Conservation (phyloP, 176 grass and related monocot species). For the Tillandsia fasciculata region DNA sequence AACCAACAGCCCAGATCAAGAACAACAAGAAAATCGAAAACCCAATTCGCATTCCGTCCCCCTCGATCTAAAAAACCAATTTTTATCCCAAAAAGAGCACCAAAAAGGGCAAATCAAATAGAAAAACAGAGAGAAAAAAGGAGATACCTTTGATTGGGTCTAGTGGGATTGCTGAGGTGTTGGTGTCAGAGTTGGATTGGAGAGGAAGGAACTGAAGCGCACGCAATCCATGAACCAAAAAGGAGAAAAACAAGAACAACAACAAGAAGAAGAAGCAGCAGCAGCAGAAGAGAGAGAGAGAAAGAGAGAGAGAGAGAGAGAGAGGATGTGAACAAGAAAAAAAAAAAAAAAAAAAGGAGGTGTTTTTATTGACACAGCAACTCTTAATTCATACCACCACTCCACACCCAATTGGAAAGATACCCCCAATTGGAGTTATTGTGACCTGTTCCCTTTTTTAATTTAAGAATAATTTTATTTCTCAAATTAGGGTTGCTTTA, state of each 20-base stretch:
- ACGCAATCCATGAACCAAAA: slow-evolving; percentile 27
- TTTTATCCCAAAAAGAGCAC: background rate
- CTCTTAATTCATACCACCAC: too few relatives aligned
- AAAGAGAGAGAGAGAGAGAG: too few relatives aligned
- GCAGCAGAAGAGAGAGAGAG: background rate
- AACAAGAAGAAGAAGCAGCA: background rate
- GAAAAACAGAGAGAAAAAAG: background rate
- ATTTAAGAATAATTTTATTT: too few relatives aligned
- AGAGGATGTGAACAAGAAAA: background rate
- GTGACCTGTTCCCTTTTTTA: too few relatives aligned
- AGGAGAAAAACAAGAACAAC: slow-evolving; percentile 4
- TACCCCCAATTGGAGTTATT: too few relatives aligned
- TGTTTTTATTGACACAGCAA: too few relatives aligned
- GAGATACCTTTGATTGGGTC: background rate
- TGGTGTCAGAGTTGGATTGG: slow-evolving; percentile 6
- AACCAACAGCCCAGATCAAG: too few relatives aligned
- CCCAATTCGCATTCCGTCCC: background rate
- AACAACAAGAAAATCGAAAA: too few relatives aligned
- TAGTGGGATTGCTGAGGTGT: background rate
- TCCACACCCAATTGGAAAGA: too few relatives aligned
- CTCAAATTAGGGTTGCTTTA: too few relatives aligned
- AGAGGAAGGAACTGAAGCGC: slow-evolving; percentile 17
- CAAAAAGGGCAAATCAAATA: background rate
- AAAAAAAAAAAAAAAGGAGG: too few relatives aligned
- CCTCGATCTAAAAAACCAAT: background rate